phyloP scores from a whole-genome alignment of 371 early-diverging fungal genomes.

The Nematocida homosporus region DNA sequence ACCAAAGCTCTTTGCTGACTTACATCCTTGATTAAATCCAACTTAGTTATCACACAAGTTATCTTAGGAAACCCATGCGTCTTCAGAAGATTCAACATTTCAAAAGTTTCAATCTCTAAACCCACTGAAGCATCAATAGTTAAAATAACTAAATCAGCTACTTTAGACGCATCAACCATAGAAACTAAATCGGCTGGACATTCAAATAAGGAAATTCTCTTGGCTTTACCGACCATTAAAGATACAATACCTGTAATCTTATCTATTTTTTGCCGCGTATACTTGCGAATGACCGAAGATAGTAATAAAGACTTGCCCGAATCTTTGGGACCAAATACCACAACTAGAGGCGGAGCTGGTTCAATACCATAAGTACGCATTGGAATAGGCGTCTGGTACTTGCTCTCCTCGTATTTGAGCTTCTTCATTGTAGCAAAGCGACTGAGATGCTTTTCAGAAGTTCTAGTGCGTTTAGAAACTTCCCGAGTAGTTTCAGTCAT shows the following conservation, averaged over 20 bases:
- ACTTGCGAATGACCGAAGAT: constrained; percentile 55
- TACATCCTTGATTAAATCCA: constrained; percentile 36
- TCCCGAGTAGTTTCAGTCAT: constrained; percentile 19
- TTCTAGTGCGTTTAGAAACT: constrained; percentile 1
- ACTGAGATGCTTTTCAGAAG: constrained; percentile 17
- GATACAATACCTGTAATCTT: constrained; percentile 59
- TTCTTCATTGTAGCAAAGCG: constrained; percentile 25
- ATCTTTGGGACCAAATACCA: constrained; percentile 57
- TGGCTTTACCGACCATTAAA: constrained; percentile 46
- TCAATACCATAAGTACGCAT: constrained; percentile 49
- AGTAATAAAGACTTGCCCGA: constrained; percentile 62
- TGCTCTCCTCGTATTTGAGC: constrained; percentile 41
- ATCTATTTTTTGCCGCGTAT: constrained; percentile 54
- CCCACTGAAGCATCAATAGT: constrained; percentile 82
- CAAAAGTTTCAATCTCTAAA: constrained; percentile 98
- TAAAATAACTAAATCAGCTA: constrained; percentile 88
- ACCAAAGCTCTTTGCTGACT: constrained; percentile 35
- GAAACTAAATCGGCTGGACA: constrained; percentile 75
- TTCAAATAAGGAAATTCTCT: constrained; percentile 61
- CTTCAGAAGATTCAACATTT: constrained; percentile 90
- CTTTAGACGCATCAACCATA: constrained; percentile 91
- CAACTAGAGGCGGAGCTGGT: constrained; percentile 60
- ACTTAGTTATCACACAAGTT: constrained; percentile 56
- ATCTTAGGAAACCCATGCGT: constrained; percentile 92
- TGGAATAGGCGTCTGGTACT: constrained; percentile 45